Evolutionary conservation across 331 rosid species (phyloP).

Genomic region (Pyracantha coccinea): DNA sequence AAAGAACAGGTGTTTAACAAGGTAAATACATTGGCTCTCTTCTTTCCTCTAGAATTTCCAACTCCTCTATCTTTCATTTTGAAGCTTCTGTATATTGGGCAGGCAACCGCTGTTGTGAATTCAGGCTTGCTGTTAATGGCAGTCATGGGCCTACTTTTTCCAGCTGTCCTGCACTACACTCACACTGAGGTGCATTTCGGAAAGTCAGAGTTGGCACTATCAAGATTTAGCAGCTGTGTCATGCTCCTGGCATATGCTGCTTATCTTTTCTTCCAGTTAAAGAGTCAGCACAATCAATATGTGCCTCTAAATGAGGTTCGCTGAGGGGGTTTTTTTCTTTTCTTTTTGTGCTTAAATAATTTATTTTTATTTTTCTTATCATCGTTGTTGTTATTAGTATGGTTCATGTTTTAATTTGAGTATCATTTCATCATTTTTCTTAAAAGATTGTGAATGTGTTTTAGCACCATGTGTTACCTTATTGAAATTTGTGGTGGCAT

Average conservation of each 20-base stretch:
- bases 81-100: constrained; percentile 24
- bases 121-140: constrained; percentile 83
- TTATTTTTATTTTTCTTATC: not conserved
- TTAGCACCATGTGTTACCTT: constrained; percentile 1
- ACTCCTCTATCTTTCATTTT: not conserved
- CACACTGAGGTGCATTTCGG: constrained; percentile 61
- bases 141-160: constrained; percentile 75
- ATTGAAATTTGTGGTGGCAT: constrained; percentile 13
- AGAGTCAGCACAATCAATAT: constrained; percentile 39
- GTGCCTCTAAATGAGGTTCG: constrained; percentile 48
- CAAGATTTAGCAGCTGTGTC: constrained; percentile 90
- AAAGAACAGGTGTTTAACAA: constrained; percentile 77
- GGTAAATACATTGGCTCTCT: constrained; percentile 29
- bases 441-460: not conserved
- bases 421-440: not conserved
- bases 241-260: constrained; percentile 85
- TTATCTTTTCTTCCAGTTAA: constrained; percentile 71
- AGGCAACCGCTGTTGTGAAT: constrained; percentile 66
- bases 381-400: not conserved
- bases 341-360: not conserved
- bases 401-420: not conserved
- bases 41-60: not conserved
- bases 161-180: constrained; percentile 74
- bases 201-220: constrained; percentile 75
- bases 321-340: not conserved